phyloP scores from a whole-genome alignment of 163 green algal genomes.

The Scenedesmus sp. region DNA sequence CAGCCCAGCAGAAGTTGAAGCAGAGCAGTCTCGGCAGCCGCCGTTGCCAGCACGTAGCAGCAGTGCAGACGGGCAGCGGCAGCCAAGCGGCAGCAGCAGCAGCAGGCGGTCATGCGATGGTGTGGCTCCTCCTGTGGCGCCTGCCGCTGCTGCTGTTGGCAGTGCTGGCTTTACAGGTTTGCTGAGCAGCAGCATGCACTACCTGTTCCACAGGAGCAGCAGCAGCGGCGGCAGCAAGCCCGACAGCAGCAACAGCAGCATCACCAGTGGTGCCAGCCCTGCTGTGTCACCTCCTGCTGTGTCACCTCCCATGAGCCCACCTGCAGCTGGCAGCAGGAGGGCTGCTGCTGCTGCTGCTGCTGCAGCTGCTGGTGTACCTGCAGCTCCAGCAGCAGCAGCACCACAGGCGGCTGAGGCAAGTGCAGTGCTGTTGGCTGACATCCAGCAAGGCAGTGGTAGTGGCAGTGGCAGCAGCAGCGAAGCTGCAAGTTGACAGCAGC shows the following conservation, averaged over 20 bases:
- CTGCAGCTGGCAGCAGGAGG: constrained; percentile 7
- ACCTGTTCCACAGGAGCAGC: constrained; percentile 44
- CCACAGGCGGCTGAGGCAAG: neutral
- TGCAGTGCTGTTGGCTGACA: neutral
- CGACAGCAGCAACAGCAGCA: constrained; percentile 26
- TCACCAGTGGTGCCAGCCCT: neutral
- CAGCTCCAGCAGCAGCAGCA: neutral
- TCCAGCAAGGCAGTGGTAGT: too few species aligned
- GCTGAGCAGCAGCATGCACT: constrained; percentile 54
- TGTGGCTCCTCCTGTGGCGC: neutral
- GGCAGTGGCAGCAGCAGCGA: neutral
- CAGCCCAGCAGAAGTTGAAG: neutral
- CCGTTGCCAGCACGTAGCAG: neutral
- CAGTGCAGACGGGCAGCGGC: neutral
- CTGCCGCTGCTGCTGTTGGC: constrained; percentile 3
- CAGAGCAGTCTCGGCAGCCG: constrained; percentile 1
- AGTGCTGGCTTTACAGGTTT: constrained; percentile 26
- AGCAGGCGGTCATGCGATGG: constrained; percentile 19
- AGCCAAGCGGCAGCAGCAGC: neutral
- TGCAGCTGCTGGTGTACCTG: neutral
- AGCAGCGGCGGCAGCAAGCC: constrained; percentile 4
- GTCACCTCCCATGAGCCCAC: constrained; percentile 23
- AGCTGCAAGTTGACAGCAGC: neutral
- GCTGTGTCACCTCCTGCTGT: constrained; percentile 31
- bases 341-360: neutral